These are phyloP conservation scores for Boeremia lycopersici DNA, from an alignment of 2,329 filamentous ascomycete species.

Conservation along the genomic window DNA sequence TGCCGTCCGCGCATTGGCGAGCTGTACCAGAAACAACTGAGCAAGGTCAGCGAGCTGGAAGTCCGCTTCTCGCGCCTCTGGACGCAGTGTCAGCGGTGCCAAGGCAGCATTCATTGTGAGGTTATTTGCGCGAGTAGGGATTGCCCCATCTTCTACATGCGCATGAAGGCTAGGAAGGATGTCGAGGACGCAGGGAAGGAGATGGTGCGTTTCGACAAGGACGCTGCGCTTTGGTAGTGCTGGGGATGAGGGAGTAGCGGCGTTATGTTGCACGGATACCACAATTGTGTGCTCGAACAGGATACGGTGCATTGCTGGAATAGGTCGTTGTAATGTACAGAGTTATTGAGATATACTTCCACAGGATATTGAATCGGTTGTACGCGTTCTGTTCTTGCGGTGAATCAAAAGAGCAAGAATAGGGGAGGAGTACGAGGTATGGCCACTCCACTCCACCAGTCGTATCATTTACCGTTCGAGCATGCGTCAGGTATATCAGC, in stretches of 20 bases:
- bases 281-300: not conserved
- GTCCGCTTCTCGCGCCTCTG: constrained; percentile 90
- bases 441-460: no score
- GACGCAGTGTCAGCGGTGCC: constrained; percentile 98
- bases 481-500: not conserved
- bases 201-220: constrained; percentile 84
- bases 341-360: not conserved
- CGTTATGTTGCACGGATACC: constrained; percentile 12
- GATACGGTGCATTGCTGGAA: not conserved
- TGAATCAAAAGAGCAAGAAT: no score
- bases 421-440: no score
- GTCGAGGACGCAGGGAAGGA: constrained; percentile 94
- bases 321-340: not conserved
- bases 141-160: constrained; percentile 99
- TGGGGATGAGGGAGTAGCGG: not conserved
- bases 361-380: not conserved
- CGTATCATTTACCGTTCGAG: no score
- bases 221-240: constrained; percentile 70
- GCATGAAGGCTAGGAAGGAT: constrained; percentile 99
- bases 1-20: constrained; percentile 87
- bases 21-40: constrained; percentile 88
- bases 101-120: constrained; percentile 97
- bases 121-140: constrained; percentile 97
- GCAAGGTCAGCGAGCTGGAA: constrained; percentile 88
- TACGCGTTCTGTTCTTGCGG: not conserved